Base-by-base conservation (phyloP, 2,329 filamentous ascomycete genomes). In the Fusarium torreyae region DNA sequence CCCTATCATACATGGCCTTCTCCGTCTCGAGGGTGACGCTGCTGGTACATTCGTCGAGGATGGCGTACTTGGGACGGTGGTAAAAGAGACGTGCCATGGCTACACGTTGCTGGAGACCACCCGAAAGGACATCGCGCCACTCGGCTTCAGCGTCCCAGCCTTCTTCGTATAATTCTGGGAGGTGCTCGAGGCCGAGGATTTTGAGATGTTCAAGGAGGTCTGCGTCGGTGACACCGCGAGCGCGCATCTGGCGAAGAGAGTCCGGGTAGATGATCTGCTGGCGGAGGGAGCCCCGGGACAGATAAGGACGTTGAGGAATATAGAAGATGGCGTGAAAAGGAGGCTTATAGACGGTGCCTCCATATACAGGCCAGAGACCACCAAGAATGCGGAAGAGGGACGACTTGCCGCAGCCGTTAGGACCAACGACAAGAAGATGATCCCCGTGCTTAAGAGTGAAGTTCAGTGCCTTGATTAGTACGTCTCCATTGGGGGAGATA, bases 211-310 rank as follows among this genome's bases (percentile, higher is more conserved):
- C 84, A 63, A 91, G 84, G 2, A 99, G 88, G 73, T 98, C 93
- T 0, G 86, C 84, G 76, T 99, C 96, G 0, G 92, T 94, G 34
- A 96, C 86, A 48, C 92, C 91, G 75, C 94, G 94, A 66, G 90
- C 88, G 43, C 93, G 92, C 91, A 98, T 97, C 68, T 94, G 92
- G 52, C 93, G 91, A 18, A 97, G 81, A 10, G 90, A 92, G 79
- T 99, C 96, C 0, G 96, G 96, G 80, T 99, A 99, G 63, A 96
- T 97, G 73, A 99, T 94, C 76, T 99, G 96, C 79, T 98, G 94
- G 39, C 96, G 91, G n/a, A 99, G 88, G 3, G 92, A 94, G 22
- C 96, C 96, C 54, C 94, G 90, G 15, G 93, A 96, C 3, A 99
- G 87, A 77, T 99, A 99, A 0, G 96, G 96, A 3, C 96, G 90